These are phyloP conservation scores for Exophiala phaeomuriformis DNA, from an alignment of 2,329 filamentous ascomycete genomes.

Conservation along the genomic window DNA sequence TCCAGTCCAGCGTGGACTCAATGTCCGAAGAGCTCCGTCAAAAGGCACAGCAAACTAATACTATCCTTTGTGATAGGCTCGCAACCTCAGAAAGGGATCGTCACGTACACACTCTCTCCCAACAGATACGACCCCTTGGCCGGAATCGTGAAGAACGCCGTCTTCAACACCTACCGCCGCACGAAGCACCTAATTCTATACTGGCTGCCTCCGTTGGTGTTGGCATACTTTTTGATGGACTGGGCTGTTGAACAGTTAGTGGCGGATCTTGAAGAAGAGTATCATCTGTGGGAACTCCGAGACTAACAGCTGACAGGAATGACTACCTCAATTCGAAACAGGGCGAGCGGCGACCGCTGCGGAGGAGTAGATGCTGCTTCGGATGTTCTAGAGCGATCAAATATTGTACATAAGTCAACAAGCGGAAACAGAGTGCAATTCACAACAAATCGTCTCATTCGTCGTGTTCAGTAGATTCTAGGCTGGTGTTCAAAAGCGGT, in stretches of 20 bases:
- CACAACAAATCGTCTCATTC: background rate
- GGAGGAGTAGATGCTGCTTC: background rate
- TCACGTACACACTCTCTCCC: constrained; percentile 66
- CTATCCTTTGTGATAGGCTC: constrained; percentile 33
- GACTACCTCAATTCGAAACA: constrained; percentile 46
- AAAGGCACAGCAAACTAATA: constrained; percentile 2
- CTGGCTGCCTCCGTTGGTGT: constrained; percentile 69
- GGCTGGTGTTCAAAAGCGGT: no score
- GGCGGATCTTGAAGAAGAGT: background rate
- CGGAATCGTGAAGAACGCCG: constrained; percentile 65
- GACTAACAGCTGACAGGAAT: constrained; percentile 34
- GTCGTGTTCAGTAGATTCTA: background rate
- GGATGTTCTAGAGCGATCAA: background rate
- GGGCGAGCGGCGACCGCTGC: constrained; percentile 28
- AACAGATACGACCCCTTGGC: constrained; percentile 88
- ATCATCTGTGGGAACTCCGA: background rate
- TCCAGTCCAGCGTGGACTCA: no score
- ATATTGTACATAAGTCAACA: constrained; percentile 19
- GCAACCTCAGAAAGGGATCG: constrained; percentile 53
- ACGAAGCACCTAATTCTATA: constrained; percentile 82
- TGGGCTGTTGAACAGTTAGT: constrained; percentile 87
- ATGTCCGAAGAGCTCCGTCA: background rate
- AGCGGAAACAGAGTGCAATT: constrained; percentile 5
- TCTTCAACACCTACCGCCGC: constrained; percentile 94
- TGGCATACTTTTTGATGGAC: constrained; percentile 73